These are phyloP conservation scores for Exophiala spinifera DNA, from an alignment of 2,329 filamentous ascomycete genomes.

Conservation along the genomic window DNA sequence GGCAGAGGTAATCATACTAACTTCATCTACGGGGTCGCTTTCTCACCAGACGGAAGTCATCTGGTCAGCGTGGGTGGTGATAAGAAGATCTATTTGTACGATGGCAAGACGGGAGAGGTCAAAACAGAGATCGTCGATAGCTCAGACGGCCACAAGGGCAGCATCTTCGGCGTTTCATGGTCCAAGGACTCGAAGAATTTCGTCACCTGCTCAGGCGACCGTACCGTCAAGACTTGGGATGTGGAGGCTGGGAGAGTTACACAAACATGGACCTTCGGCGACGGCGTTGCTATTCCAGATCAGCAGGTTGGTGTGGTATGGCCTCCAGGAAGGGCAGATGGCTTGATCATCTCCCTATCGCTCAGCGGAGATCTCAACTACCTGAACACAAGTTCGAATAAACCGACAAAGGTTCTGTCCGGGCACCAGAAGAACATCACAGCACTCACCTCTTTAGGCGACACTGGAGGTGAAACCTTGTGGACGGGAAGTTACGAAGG, in stretches of 20 bases:
- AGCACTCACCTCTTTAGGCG: conserved; percentile 60
- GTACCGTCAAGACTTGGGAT: conserved; percentile 94
- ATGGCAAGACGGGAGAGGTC: conserved; percentile 89
- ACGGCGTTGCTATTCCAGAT: conserved; percentile 66
- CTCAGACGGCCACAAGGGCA: conserved; percentile 82
- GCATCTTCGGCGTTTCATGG: conserved; percentile 91
- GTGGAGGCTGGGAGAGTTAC: conserved; percentile 71
- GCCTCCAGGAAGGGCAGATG: conserved; percentile 77
- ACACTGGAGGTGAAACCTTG: conserved; percentile 53
- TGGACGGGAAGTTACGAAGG: conserved; percentile 94
- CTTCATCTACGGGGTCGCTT: conserved; percentile 83
- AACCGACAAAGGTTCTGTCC: conserved; percentile 69
- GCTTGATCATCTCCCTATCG: conserved; percentile 84
- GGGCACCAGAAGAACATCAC: conserved; percentile 93
- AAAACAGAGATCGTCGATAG: conserved; percentile 66
- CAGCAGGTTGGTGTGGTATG: conserved; percentile 96
- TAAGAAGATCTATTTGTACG: conserved; percentile 86
- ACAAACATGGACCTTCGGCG: conserved; percentile 82
- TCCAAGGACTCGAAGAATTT: conserved; percentile 79
- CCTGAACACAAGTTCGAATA: conserved; percentile 66
- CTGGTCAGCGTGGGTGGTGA: conserved; percentile 92
- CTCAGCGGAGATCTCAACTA: conserved; percentile 89
- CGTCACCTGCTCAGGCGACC: conserved; percentile 88
- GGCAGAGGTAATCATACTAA: conserved; percentile 73
- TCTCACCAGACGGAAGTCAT: conserved; percentile 79